Percentiles rank a stretch among this genome's conserved stretches.
Evolutionary conservation across 345 rosid species (phyloP).

Genomic region (Murraya paniculata): DNA sequence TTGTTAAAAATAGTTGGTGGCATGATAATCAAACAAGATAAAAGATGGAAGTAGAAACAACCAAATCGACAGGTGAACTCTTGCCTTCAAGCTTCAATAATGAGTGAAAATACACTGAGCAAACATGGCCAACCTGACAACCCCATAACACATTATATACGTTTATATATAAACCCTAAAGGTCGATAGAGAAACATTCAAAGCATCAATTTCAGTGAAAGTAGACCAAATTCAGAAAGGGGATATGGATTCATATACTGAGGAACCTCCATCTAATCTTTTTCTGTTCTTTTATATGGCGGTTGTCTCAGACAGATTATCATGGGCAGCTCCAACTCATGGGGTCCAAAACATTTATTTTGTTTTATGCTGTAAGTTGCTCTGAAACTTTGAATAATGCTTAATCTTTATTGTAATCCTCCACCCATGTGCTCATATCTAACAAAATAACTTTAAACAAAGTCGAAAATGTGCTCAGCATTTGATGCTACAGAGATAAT

Average conservation of each 20-base stretch:
- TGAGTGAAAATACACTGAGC: constrained; percentile 14
- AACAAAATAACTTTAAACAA: not conserved
- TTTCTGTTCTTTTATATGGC: not conserved
- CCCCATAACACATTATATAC: constrained; percentile 15
- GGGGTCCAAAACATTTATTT: constrained; percentile 24
- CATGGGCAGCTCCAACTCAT: constrained; percentile 34
- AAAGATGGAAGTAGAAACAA: not conserved
- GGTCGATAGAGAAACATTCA: constrained; percentile 16
- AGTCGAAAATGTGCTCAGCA: not conserved
- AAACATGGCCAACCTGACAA: constrained; percentile 42
- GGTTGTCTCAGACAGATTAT: constrained; percentile 23
- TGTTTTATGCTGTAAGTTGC: constrained; percentile 12
- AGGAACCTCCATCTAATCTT: constrained; percentile 13
- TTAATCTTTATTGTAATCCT: not conserved
- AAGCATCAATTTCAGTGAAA: constrained; percentile 30
- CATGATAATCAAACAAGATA: not conserved
- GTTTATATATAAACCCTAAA: not conserved
- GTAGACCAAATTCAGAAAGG: constrained; percentile 19
- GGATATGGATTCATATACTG: constrained; percentile 32
- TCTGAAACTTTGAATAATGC: not conserved
- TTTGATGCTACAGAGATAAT: not conserved
- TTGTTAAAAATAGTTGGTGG: not conserved
- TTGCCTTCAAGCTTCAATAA: constrained; percentile 10
- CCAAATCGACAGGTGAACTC: constrained; percentile 7
- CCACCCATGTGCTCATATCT: constrained; percentile 14